Evolutionary conservation across 78 protist genomes (phyloP), one percentile per base, ranked within the genome.

Genomic region (Emiliania huxleyi): DNA sequence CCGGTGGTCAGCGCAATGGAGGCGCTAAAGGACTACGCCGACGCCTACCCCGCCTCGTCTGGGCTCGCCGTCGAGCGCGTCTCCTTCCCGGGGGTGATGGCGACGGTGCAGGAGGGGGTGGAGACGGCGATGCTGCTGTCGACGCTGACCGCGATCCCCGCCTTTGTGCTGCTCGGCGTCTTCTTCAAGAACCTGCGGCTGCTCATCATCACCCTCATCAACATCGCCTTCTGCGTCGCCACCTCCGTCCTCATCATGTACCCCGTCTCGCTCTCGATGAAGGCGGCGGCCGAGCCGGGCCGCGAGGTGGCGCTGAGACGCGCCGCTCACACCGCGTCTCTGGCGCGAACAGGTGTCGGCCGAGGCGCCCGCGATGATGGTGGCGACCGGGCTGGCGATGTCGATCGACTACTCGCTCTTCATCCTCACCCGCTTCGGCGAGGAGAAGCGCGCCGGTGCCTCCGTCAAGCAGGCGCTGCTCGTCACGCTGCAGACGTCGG

Each of bases 381-480:
- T 12, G n/a, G 45, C 88, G 38, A 35, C 92, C 6, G 94, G 93
- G 18, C 48, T 96, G 56, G 96, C 97, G 8, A 92, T 94, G 94
- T 46, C 73, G 26, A 95, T 96, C 85, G 97, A 96, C 83, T 96
- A 96, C 95, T 71, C 91, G 35, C 95, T 96, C 71, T 96, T 96
- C 49, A 71, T 96, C 1, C 94, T 96, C 69, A 35, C 96, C 26
- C 95, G 97, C 81, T 96, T 84, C 69, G 38, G 92, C 25, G 97
- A 95, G 48, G 96, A 94, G 87, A 1, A 92, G 87, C 38, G 0
- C 5, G n/a, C 37, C n/a, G 77, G 90, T 35, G 26, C 25, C 35
- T 1, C 19, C 15, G 0, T 23, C 42, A 23, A 69, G 44, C 38
- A 11, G 6, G 88, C 96, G 8, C 55, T 95, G 62, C 3, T 0